These are phyloP conservation scores for Papiliotrema fonsecae DNA, from an alignment of 1,284 basidiomycete species.

Conservation along the genomic window DNA sequence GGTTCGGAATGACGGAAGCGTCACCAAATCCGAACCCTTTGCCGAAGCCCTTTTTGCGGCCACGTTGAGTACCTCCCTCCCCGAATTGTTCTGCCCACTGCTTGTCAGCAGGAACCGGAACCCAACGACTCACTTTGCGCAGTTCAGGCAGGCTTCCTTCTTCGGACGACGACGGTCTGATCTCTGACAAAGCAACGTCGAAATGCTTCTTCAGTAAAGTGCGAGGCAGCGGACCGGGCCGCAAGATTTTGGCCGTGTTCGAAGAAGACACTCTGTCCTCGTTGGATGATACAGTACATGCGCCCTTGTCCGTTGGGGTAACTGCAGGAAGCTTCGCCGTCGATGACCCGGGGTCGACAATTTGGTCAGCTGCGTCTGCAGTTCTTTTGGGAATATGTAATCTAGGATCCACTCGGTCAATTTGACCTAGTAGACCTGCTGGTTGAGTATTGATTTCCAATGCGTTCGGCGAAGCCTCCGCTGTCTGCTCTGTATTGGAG, in stretches of 20 bases:
- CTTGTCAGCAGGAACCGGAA: not conserved
- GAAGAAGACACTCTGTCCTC: not conserved
- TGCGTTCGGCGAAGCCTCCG: no score
- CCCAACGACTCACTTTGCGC: constrained; percentile 52
- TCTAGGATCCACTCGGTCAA: no score
- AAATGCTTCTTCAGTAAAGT: constrained; percentile 58
- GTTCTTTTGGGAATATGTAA: no score
- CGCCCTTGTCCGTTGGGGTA: not conserved
- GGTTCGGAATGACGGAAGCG: not conserved
- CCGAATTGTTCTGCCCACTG: constrained; percentile 89
- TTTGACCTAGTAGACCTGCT: no score
- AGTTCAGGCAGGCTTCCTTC: constrained; percentile 72
- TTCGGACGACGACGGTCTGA: constrained; percentile 79
- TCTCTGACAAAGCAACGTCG: constrained; percentile 72
- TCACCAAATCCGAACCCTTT: constrained; percentile 48
- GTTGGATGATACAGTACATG: not conserved
- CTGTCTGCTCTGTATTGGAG: no score
- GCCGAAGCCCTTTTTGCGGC: constrained; percentile 48
- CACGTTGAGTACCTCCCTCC: constrained; percentile 52
- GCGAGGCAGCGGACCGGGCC: constrained; percentile 6
- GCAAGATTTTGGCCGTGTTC: not conserved
- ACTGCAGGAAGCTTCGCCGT: no score
- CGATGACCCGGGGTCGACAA: no score
- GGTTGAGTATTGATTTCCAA: no score
- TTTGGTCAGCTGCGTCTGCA: no score